These are phyloP conservation scores for Diaporthe vexans DNA, from an alignment of 2,329 filamentous ascomycete species.

Conservation along the genomic window DNA sequence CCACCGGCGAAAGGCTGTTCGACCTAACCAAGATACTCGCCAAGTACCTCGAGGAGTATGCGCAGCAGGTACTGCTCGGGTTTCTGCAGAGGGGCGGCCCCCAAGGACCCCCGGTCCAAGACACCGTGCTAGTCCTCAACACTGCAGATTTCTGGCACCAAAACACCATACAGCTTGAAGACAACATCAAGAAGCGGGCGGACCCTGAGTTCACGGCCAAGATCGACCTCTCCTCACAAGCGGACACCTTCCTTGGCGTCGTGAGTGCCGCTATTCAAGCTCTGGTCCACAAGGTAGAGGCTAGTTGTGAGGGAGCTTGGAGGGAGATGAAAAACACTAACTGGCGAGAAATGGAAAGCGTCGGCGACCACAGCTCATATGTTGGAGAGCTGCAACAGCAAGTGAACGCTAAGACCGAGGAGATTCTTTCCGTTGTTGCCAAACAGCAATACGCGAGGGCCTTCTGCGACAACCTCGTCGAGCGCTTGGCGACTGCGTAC, in stretches of 20 bases:
- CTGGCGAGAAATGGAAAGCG: slow-evolving; percentile 93
- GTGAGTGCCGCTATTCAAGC: slow-evolving; percentile 88
- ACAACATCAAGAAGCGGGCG: slow-evolving; percentile 92
- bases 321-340: slow-evolving; percentile 97
- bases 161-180: slow-evolving; percentile 93
- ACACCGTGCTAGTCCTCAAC: slow-evolving; percentile 89
- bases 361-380: slow-evolving; percentile 94
- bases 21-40: slow-evolving; percentile 89
- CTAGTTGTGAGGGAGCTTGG: slow-evolving; percentile 88
- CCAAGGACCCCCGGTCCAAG: slow-evolving; percentile 73
- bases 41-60: slow-evolving; percentile 95
- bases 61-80: slow-evolving; percentile 88
- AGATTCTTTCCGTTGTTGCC: slow-evolving; percentile 82
- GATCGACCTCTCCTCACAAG: slow-evolving; percentile 92
- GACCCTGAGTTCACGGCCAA: slow-evolving; percentile 81
- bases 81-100: slow-evolving; percentile 72
- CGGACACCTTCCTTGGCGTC: slow-evolving; percentile 95
- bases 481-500: slow-evolving; percentile 84
- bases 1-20: slow-evolving; percentile 87
- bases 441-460: slow-evolving; percentile 96
- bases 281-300: slow-evolving; percentile 86
- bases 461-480: slow-evolving; percentile 96
- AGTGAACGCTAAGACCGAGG: slow-evolving; percentile 78
- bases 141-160: slow-evolving; percentile 98
- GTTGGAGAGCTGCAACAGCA: slow-evolving; percentile 84